phyloP scores from a whole-genome alignment of 495 filamentous ascomycete species.

The Lineolata rhizophorae region DNA sequence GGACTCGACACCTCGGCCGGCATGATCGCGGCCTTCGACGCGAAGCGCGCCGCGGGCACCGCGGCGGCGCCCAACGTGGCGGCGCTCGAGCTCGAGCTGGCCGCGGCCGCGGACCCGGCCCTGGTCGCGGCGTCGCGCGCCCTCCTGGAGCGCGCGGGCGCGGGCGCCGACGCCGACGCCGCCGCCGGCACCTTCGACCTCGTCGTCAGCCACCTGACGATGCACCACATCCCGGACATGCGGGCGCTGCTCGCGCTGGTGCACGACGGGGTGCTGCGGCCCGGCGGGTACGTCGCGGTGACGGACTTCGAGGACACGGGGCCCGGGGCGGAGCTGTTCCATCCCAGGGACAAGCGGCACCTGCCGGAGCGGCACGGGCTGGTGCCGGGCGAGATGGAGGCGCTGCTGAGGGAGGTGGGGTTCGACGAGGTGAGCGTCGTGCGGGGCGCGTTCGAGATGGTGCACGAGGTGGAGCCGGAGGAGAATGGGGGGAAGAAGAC shows the following conservation, averaged over 20 bases:
- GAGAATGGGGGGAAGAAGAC: slow-evolving; percentile 13
- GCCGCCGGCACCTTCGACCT: slow-evolving; percentile 23
- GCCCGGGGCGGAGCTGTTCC: slow-evolving; percentile 26
- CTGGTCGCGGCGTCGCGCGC: slow-evolving; percentile 10
- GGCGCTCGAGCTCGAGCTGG: slow-evolving; percentile 6
- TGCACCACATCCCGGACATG: slow-evolving; percentile 31
- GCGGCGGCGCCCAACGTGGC: too few relatives aligned
- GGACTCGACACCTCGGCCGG: slow-evolving; percentile 29
- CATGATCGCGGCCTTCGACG: slow-evolving; percentile 27
- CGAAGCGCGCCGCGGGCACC: slow-evolving; percentile 23
- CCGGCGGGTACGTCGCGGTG: slow-evolving; percentile 23
- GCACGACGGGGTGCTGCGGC: slow-evolving; percentile 19
- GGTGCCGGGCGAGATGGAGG: slow-evolving; percentile 16
- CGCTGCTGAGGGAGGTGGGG: slow-evolving; percentile 22
- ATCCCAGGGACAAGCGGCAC: slow-evolving; percentile 26
- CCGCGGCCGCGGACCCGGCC: slow-evolving; percentile 16
- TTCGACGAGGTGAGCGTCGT: slow-evolving; percentile 24
- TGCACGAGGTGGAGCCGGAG: slow-evolving; percentile 25
- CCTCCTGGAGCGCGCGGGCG: slow-evolving; percentile 9
- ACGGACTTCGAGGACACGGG: slow-evolving; percentile 38
- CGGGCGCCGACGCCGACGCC: slow-evolving; percentile 9
- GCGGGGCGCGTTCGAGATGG: slow-evolving; percentile 23
- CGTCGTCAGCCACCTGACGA: slow-evolving; percentile 26
- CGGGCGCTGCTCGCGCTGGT: slow-evolving; percentile 19
- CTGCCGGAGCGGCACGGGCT: slow-evolving; percentile 34